phyloP scores from a whole-genome alignment of 257 asterid genomes.

The Solanum lycopersicoides region DNA sequence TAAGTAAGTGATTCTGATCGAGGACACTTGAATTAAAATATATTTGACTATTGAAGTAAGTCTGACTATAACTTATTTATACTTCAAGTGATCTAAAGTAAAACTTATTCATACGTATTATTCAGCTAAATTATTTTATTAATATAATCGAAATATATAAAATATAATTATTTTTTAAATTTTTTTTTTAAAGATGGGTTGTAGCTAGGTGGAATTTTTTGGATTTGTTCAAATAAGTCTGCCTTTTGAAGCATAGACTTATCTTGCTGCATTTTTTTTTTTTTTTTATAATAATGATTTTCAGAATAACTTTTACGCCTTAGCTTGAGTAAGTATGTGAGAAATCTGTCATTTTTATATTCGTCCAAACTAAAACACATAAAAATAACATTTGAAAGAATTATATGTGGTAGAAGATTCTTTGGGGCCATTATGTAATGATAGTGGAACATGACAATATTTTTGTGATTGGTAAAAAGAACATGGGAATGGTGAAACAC shows the following conservation, averaged over 20 bases:
- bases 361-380: no score
- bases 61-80: neutral
- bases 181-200: neutral
- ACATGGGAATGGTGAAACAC: neutral
- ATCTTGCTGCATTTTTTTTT: neutral
- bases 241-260: neutral
- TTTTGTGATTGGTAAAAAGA: neutral
- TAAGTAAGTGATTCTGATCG: no score
- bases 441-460: neutral
- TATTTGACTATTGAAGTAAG: neutral
- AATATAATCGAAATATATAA: neutral
- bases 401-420: neutral
- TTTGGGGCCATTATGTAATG: neutral
- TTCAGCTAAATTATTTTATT: neutral
- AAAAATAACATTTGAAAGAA: neutral
- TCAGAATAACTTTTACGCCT: neutral
- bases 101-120: neutral
- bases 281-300: fast-evolving
- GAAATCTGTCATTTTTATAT: fast-evolving
- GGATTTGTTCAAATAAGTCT: neutral
- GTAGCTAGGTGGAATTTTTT: neutral
- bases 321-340: no score
- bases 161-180: no score
- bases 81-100: neutral
- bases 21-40: neutral